Evolutionary conservation across 208 protist genomes (phyloP).

Genomic region (Leptomonas pyrrhocoris): DNA sequence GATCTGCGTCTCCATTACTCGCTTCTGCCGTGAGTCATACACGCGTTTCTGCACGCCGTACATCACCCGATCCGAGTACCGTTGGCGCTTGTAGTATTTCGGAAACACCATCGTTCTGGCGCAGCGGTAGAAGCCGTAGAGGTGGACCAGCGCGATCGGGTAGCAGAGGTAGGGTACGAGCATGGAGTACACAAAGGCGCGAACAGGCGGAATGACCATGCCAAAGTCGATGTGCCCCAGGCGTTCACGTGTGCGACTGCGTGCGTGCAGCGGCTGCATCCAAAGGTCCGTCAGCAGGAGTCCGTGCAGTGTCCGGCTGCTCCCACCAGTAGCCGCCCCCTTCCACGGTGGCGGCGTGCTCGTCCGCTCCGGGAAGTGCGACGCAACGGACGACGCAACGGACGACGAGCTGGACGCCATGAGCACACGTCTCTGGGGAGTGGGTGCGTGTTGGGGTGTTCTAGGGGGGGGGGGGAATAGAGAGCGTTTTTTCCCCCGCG

Average conservation of each 20-base stretch:
- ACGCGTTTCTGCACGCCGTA: conserved; percentile 86
- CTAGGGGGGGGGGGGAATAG: no score
- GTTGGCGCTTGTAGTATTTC: conserved; percentile 69
- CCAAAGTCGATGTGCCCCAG: conserved; percentile 89
- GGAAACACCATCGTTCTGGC: conserved; percentile 64
- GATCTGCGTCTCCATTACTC: conserved; percentile 65
- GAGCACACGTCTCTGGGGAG: background rate
- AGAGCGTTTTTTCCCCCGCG: no score
- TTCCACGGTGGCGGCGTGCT: background rate
- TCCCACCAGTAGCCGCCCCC: background rate
- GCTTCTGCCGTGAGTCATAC: conserved; percentile 59
- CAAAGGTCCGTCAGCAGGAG: conserved; percentile 76
- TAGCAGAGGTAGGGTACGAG: conserved; percentile 80
- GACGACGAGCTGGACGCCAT: conserved; percentile 12
- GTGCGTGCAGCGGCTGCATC: conserved; percentile 72
- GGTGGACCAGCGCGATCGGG: conserved; percentile 62
- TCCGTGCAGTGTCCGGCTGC: conserved; percentile 27
- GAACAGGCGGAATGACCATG: conserved; percentile 79
- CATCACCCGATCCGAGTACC: conserved; percentile 76
- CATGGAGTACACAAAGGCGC: conserved; percentile 80
- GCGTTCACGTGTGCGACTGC: conserved; percentile 71
- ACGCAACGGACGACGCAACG: conserved; percentile 12
- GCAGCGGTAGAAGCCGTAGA: conserved; percentile 87
- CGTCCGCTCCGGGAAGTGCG: conserved; percentile 19
- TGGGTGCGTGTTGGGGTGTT: no score